Evolutionary conservation across 140 eudicot genomes (phyloP), one percentile per base, ranked within the genome.

Genomic region (Stevia rebaudiana): DNA sequence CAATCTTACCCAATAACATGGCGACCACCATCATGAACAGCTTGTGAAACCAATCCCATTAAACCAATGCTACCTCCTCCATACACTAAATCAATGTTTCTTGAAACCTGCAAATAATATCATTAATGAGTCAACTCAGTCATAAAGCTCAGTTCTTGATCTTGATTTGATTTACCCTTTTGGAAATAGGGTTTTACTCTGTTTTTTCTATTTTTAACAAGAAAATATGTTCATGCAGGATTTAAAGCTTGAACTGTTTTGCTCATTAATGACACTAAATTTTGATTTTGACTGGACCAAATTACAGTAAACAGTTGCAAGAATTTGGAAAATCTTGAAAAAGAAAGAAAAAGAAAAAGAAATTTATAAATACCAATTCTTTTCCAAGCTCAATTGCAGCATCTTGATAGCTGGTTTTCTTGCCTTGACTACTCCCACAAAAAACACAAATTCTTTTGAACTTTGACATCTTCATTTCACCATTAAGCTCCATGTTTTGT

Each of bases 391-490:
- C 95, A 86, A 84, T 65, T 52, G 97, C 95, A 78, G 97, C 94
- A 74, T 90, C 95, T 62, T 90, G 97, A 64, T 90, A 90, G 82
- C 94, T 86, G 33, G 49, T 74, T 79, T 90, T 90, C 76, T 86
- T 90, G 58, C 97, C 97, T 72, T 86, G 97, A 50, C 97, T 90
- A 64, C 97, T 90, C 42, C 95, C 97, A 73, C 97, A 90, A 60
- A 58, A 58, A 0, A 58, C 65, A 58, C 65, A 58, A 58, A 58
- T 58, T 24, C 65, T 58, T 47, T 58, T 58, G 65, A 58, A 58
- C 65, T 36, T 58, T 17, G 65, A 58, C 47, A 58, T 30, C 30
- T 35, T 58, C 65, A 58, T 58, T 16, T 58, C 65, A 36, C 65
- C 65, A 58, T 58, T 58, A 19, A 58, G 17, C 47, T 33, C 65